Base-by-base conservation (phyloP, 2,329 filamentous ascomycete species). In the Ophiostoma sp. region DNA sequence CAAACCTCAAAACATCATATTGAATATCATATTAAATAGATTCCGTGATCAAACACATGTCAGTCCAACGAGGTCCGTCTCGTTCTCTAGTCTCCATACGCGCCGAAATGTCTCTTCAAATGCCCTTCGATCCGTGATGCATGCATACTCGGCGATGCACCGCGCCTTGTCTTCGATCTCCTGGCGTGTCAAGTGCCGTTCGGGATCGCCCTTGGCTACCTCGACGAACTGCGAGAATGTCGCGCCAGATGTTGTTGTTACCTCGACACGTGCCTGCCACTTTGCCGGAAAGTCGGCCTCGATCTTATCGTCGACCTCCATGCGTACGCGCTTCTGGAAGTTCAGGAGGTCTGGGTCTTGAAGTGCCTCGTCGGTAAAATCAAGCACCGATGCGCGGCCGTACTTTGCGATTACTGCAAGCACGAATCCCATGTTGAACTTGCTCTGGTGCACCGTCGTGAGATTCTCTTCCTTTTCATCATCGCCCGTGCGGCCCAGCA, bases 181-280 rank as follows among this genome's bases (percentile, higher is more conserved):
- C 1, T 9, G 40, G 8, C 62, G 65, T 5, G 65, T 64, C 36
- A 69, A n/a, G 40, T 49, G 45, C 36, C n/a, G 14, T 36, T 14
- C 65, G 3, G 65, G 65, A 42, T 69, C 68, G 40, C 68, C 68
- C 42, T 69, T 69, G 38, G 68, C 65, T 12, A 58, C 38, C 12
- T 11, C 41, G 7, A 69, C 65, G 49, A 65, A 60, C 27, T 69
- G 65, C 18, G 12, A 27, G 8, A 45, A 58, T 14, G 60, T 55
- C 5, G 42, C 3, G 12, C 68, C 68, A 5, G 9, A n/a, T 14
- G 45, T 65, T 4, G 58, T 67, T 8, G 45, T 58, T 2, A 69
- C 65, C 4, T 52, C 58, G 6, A 69, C 68, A 1, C 60, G 65
- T 2, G 65, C 65, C 60, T 69, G 68, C 68, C 68, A 65, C n/a